These are phyloP conservation scores for Talaromyces sp. DNA, from an alignment of 2,329 filamentous ascomycete genomes.

Conservation along the genomic window DNA sequence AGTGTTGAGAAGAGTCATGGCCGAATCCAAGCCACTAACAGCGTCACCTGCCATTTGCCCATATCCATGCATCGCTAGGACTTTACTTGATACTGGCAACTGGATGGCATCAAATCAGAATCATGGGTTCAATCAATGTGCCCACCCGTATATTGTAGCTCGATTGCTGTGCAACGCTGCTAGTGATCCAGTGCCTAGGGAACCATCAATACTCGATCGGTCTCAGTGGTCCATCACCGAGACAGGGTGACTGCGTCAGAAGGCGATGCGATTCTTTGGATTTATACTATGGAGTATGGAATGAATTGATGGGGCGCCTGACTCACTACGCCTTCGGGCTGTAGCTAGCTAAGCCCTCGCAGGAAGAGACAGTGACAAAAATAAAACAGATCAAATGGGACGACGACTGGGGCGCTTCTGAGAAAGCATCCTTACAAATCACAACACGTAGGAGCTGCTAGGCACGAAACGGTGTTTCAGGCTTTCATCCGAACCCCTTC, in stretches of 20 bases:
- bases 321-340: not conserved
- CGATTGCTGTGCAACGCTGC: slow-evolving; percentile 11
- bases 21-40: slow-evolving; percentile 4
- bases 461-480: slow-evolving; percentile 11
- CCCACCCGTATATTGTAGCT: slow-evolving; percentile 4
- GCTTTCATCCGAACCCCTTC: not conserved
- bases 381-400: not conserved
- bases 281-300: not conserved
- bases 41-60: slow-evolving; percentile 13
- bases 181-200: not conserved
- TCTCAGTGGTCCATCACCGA: slow-evolving; percentile 3
- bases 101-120: not conserved
- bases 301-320: not conserved
- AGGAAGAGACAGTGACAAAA: not conserved
- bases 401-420: not conserved
- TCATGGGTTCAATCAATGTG: not conserved
- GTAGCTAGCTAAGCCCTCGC: not conserved
- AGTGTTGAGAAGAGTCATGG: not conserved
- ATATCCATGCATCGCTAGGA: slow-evolving; percentile 8
- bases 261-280: not conserved
- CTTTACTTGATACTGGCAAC: not conserved
- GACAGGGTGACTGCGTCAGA: not conserved
- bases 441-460: slow-evolving; percentile 9
- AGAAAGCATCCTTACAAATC: slow-evolving; percentile 11
- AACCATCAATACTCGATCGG: not conserved